Percentiles rank a stretch among this genome's conserved stretches.
Conservation (phyloP, 1,284 basidiomycete species). For the Tilletia walkeri region DNA sequence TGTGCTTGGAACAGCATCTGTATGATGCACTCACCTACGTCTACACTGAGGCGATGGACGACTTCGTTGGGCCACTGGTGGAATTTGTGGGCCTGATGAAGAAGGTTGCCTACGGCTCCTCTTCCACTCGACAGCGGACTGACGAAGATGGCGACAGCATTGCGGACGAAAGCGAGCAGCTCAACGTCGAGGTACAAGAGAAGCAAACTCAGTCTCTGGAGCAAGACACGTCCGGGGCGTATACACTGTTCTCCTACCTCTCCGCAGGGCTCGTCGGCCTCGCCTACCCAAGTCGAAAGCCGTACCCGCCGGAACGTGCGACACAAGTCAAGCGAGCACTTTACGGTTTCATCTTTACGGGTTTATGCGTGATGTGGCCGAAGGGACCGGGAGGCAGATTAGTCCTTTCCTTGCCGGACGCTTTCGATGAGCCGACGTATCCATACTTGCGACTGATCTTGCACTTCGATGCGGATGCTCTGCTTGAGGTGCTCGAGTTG, state of each 20-base stretch:
- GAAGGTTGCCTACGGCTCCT: conserved; percentile 59
- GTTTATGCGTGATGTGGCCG: conserved; percentile 77
- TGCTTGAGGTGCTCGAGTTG: conserved; percentile 88
- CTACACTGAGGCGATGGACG: conserved; percentile 80
- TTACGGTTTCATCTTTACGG: conserved; percentile 73
- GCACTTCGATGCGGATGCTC: conserved; percentile 87
- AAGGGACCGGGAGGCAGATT: conserved; percentile 68
- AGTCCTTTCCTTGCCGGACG: conserved; percentile 64
- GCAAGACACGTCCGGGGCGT: conserved; percentile 65
- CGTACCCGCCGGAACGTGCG: conserved; percentile 62
- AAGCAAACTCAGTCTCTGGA: conserved; percentile 20
- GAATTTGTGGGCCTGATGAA: conserved; percentile 76
- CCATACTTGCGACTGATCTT: conserved; percentile 83
- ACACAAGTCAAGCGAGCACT: conserved; percentile 62
- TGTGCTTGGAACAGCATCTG: conserved; percentile 78
- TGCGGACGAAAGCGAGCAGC: background rate
- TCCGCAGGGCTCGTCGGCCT: conserved; percentile 79
- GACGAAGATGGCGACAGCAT: background rate
- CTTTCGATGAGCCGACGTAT: conserved; percentile 60
- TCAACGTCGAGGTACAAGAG: conserved; percentile 17
- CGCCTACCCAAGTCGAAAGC: conserved; percentile 79
- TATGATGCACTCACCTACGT: conserved; percentile 95
- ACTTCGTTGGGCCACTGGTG: conserved; percentile 85
- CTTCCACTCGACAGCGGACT: background rate
- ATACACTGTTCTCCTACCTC: conserved; percentile 92